Conservation (phyloP, 1,139 yeast species). For the Sugiyamaella pinicola region DNA sequence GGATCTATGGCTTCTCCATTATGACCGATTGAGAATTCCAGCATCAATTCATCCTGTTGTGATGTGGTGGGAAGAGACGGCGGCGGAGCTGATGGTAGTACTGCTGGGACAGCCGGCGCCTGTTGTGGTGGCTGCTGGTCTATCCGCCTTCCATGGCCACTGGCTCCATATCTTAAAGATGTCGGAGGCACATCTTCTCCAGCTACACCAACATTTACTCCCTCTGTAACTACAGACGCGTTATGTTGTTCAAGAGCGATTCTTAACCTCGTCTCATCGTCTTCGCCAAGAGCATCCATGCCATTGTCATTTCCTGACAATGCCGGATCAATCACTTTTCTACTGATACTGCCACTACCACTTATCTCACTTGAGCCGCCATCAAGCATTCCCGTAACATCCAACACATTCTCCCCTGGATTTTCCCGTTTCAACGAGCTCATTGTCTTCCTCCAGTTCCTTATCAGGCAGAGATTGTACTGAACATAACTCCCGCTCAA, state of each 20-base stretch:
- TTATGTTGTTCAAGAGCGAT: conserved; percentile 17
- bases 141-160: not conserved
- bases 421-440: not conserved
- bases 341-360: not conserved
- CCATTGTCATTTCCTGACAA: not conserved
- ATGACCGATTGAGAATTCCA: conserved; percentile 16
- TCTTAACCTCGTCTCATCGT: conserved; percentile 9
- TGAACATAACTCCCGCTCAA: not conserved
- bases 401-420: conserved; percentile 3
- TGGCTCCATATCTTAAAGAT: too few relatives aligned
- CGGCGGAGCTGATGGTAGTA: not conserved
- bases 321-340: conserved; percentile 15
- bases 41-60: not conserved
- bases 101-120: not conserved
- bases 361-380: not conserved
- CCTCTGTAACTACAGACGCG: not conserved
- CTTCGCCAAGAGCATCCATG: not conserved
- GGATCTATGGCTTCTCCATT: conserved; percentile 32
- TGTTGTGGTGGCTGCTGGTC: not conserved
- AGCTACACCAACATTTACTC: too few relatives aligned
- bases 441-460: conserved; percentile 8
- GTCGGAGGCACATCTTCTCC: too few relatives aligned
- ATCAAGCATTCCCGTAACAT: conserved; percentile 13
- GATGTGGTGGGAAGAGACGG: not conserved
- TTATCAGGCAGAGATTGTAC: conserved; percentile 7